phyloP scores from a whole-genome alignment of 1,284 basidiomycete species.

The Hemileia vastatrix region DNA sequence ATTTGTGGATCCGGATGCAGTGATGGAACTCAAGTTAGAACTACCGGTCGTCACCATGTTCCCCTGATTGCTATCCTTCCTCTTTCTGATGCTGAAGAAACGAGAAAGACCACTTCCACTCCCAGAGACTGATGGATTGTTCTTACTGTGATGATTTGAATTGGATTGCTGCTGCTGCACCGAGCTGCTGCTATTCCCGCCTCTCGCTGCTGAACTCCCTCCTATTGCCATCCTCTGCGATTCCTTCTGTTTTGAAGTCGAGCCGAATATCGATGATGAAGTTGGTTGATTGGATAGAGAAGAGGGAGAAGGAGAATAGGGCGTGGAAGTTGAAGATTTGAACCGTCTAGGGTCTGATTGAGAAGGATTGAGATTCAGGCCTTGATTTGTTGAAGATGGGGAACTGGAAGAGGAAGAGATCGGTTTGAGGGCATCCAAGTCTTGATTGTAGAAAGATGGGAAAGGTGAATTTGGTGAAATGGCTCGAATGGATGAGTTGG shows the following conservation, averaged over 20 bases:
- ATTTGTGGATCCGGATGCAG: not conserved
- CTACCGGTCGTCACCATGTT: not conserved
- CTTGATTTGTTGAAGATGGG: not conserved
- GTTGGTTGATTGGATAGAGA: no score
- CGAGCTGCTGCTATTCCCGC: no score
- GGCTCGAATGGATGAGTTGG: not conserved
- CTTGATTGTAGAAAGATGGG: not conserved
- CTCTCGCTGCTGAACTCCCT: no score
- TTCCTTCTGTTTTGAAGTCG: no score
- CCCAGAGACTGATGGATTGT: not conserved
- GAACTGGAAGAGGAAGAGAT: not conserved
- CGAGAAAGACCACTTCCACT: not conserved
- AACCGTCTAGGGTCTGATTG: no score
- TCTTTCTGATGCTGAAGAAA: not conserved
- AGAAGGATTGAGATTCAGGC: not conserved
- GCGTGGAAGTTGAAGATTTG: no score
- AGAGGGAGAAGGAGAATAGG: no score
- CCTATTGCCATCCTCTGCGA: no score
- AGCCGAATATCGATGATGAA: no score
- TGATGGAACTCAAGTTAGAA: not conserved
- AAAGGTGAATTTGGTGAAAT: not conserved
- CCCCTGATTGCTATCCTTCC: not conserved
- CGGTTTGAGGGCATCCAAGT: not conserved
- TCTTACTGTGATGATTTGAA: not conserved
- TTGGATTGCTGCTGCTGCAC: not conserved